Percentiles rank a stretch among this genome's conserved stretches.
phyloP scores from a whole-genome alignment of 352 stramenopile genomes.

The Phytopythium mirpurense region DNA sequence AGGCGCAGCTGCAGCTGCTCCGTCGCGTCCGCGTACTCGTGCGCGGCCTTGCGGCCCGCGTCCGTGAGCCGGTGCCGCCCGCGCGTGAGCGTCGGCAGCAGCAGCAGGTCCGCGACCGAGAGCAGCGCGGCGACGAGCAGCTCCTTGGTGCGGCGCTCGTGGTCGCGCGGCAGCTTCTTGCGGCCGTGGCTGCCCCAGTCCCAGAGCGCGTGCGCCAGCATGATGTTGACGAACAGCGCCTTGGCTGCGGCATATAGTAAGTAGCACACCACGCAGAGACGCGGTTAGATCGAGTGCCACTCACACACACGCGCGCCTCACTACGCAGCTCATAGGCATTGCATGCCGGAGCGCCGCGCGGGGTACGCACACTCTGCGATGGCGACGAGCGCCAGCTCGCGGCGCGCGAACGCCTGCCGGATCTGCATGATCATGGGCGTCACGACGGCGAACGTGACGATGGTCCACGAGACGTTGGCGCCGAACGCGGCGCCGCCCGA shows the following conservation, averaged over 20 bases:
- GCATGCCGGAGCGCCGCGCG: too few relatives aligned
- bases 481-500: conserved; percentile 39
- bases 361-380: conserved; percentile 60
- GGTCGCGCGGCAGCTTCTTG: conserved; percentile 37
- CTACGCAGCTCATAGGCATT: too few relatives aligned
- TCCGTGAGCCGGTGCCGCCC: conserved; percentile 69
- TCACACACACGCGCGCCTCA: too few relatives aligned
- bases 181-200: conserved; percentile 74
- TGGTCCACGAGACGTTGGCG: conserved; percentile 83
- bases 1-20: conserved; percentile 55
- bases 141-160: conserved; percentile 52
- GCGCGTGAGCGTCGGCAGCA: conserved; percentile 64
- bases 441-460: conserved; percentile 76
- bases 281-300: too few relatives aligned
- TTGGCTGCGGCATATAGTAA: conserved; percentile 33
- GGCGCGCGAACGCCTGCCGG: conserved; percentile 67
- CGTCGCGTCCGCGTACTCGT: conserved; percentile 30
- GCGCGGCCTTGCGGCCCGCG: conserved; percentile 34
- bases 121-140: conserved; percentile 43
- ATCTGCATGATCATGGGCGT: conserved; percentile 89
- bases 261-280: not conserved
- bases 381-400: conserved; percentile 63
- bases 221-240: conserved; percentile 63
- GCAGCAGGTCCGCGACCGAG: conserved; percentile 40
- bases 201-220: conserved; percentile 76